Base-by-base conservation (phyloP, 1,139 yeast species). In the Taphrina deformans region DNA sequence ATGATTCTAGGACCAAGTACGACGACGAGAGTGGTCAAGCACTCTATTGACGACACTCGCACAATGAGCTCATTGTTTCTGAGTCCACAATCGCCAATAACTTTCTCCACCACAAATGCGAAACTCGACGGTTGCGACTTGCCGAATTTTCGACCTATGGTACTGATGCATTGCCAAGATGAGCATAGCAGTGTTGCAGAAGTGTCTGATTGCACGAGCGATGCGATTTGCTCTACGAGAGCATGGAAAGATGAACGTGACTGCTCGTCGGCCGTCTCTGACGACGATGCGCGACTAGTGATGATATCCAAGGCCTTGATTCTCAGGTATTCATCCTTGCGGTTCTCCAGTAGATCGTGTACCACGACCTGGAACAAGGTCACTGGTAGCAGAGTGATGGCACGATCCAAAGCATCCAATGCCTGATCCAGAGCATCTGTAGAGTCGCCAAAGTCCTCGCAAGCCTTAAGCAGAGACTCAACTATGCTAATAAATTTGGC, bases 1-100 rank as follows among this genome's bases (percentile, higher is more conserved):
- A 93, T 87, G 67, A 87, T 82, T 72, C 90, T 88, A 29, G 96
- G 93, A 55, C 99, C 99, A 61, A 92, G 77, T 18, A 85, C 82
- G 65, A 85, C 84, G 64, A 89, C 82, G 66, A 89, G 78, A 68
- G 86, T 85, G 64, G 89, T 85, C 68, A 89, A 82, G 66, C 88
- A 86, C 71, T 87, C 84, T 67, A 91, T 80, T 1, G 97, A 83
- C 1, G 96, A 83, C 55, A 93, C 83, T 48, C 86, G 80, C n/a
- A 88, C 78, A 71, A 88, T 95, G 41, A 75, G 75, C 58, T 80
- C 79, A 3, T 75, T 75, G 67, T 79, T 81, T 69, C 82, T 77
- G 52, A 87, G 76, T 26, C 89, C 88, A 65, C 80, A 75, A 1
- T 78, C 78, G 6, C 85, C 79, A 12, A 87, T 81, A 50, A 86